Percentiles rank a stretch among this genome's conserved stretches.
These are phyloP conservation scores for Blastobotrys parvus DNA, from an alignment of 805 yeast species.

Conservation along the genomic window DNA sequence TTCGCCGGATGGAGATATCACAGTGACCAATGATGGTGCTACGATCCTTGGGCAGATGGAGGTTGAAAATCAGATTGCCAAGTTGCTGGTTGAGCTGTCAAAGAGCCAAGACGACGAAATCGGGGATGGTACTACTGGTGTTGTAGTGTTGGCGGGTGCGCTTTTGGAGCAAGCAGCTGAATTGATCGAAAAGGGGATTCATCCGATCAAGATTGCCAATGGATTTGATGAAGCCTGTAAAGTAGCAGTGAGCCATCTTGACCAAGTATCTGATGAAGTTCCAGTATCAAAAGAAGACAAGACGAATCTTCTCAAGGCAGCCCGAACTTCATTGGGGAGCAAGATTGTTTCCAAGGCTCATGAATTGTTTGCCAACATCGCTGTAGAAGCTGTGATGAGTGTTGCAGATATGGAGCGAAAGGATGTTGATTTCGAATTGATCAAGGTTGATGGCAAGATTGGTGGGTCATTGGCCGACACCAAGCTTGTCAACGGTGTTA, in stretches of 20 bases:
- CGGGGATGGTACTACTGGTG: constrained; percentile 99
- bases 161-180: constrained; percentile 89
- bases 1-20: constrained; percentile 94
- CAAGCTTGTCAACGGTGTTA: constrained; percentile 77
- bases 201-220: constrained; percentile 92
- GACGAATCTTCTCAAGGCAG: constrained; percentile 69
- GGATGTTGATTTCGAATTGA: constrained; percentile 95
- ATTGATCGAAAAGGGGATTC: constrained; percentile 92
- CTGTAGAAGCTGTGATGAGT: constrained; percentile 88
- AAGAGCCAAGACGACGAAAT: constrained; percentile 96
- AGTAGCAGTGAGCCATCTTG: constrained; percentile 73
- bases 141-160: constrained; percentile 92
- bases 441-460: constrained; percentile 89
- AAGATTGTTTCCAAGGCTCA: constrained; percentile 92
- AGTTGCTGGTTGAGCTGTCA: constrained; percentile 85
- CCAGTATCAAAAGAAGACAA: constrained; percentile 38
- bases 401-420: constrained; percentile 88
- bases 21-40: constrained; percentile 98
- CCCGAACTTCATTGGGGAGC: constrained; percentile 89
- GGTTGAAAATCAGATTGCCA: constrained; percentile 91
- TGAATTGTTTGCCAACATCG: constrained; percentile 91
- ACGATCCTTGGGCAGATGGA: constrained; percentile 95
- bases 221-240: constrained; percentile 97
- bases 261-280: constrained; percentile 63
- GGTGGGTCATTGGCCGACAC: constrained; percentile 93